Evolutionary conservation across 371 early-diverging fungal genomes (phyloP).

Genomic region (Parasitella parasitica): DNA sequence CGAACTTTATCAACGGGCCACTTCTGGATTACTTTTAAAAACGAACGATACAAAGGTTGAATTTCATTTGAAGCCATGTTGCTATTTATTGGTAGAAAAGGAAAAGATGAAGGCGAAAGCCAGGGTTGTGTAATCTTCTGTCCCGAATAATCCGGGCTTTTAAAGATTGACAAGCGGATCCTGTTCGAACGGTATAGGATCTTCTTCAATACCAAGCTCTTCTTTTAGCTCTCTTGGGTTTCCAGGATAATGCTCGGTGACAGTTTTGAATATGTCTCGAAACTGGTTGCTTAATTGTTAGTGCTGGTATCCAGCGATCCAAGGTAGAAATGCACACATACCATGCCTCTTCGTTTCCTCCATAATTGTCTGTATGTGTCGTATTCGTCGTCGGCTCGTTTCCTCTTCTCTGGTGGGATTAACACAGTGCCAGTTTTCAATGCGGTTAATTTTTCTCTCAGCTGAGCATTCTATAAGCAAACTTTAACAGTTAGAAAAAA

Average conservation of each 20-base stretch:
- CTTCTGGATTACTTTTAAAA: constrained; percentile 50
- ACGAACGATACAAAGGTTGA: constrained; percentile 53
- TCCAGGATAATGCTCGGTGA: constrained; percentile 22
- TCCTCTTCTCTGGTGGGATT: constrained; percentile 20
- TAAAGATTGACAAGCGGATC: constrained; percentile 1
- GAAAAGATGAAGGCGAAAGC: not conserved
- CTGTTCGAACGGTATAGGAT: constrained; percentile 19
- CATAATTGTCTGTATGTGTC: constrained; percentile 6
- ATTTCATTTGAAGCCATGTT: constrained; percentile 23
- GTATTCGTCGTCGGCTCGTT: constrained; percentile 10
- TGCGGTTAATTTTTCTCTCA: constrained; percentile 1
- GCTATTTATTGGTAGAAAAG: not conserved
- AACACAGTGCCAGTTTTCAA: not conserved
- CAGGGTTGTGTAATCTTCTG: not conserved
- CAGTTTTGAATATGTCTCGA: constrained; percentile 14
- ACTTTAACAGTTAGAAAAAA: not conserved
- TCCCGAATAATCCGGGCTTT: not conserved
- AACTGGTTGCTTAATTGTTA: constrained; percentile 10
- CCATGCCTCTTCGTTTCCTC: constrained; percentile 22
- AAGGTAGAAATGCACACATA: not conserved
- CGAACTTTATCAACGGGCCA: constrained; percentile 65
- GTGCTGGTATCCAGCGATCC: no score
- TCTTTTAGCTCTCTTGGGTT: constrained; percentile 15
- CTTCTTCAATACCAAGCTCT: constrained; percentile 28
- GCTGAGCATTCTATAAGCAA: constrained; percentile 3